Evolutionary conservation across 1,284 basidiomycete genomes (phyloP), one percentile per base, ranked within the genome.

Genomic region (Boletellus dicymbophilus): DNA sequence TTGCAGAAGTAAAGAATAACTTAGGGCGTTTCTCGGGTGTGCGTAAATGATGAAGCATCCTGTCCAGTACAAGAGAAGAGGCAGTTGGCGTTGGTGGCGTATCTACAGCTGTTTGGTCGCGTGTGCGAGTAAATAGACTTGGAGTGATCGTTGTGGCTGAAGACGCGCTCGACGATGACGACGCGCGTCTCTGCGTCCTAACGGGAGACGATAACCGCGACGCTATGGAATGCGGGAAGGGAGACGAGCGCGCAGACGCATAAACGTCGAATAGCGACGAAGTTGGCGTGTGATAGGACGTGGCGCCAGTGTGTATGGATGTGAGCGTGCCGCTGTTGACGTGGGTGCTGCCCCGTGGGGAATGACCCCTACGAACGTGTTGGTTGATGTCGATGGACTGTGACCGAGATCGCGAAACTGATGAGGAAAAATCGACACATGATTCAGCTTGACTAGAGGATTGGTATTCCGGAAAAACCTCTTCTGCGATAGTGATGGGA

Each of bases 1-100:
- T 87, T 5, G 88, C 88, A 1, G 84, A 87, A 9, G 86, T 80
- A 61, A 86, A 83, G 66, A 90, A 88, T 7, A 88, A 67, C 57
- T 74, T 78, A 0, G 85, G 83, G 2, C 84, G 78, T 2, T 65
- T 71, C 37, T 80, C 77, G 0, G 72, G 77, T 4, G 64, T 62
- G 0, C 66, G 58, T 10, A 71, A 71, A 11, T 66, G 55, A 46
- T 25, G 16, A 18, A 37, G 34, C 22, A 21, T 46, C 46, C 40
- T 13, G 30, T 57, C 55, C 13, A 44, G 18, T 16, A 42, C 23
- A 10, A 48, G 37, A 15, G 49, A 22, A 6, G 53, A 49, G 16
- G 45, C 37, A 1, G 53, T 37, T 4, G 58, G 54, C 8, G 63
- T 56, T 1, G 54, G 48, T 7, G 58, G 50, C 1, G 60, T 57